These are phyloP conservation scores for Beauveria bassiana DNA, from an alignment of 2,329 filamentous ascomycete genomes.

Conservation along the genomic window DNA sequence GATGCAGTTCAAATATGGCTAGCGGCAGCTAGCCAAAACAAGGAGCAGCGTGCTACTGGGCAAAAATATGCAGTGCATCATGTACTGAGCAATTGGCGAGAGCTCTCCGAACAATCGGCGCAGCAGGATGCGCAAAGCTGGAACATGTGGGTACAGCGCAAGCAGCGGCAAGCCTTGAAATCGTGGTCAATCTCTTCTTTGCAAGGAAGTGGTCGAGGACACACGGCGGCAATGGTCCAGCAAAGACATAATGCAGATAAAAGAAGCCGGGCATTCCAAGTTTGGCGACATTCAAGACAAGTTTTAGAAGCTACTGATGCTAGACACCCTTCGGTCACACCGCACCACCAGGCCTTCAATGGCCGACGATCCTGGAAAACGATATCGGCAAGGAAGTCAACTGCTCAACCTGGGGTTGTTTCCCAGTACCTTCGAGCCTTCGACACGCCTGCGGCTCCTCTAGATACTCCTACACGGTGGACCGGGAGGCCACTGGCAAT, in stretches of 20 bases:
- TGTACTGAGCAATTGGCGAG: constrained; percentile 19
- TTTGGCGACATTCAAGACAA: constrained; percentile 23
- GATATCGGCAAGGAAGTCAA: not conserved
- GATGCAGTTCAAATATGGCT: constrained; percentile 18
- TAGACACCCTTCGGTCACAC: constrained; percentile 4
- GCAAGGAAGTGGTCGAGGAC: constrained; percentile 29
- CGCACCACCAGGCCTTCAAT: not conserved
- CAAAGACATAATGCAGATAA: constrained; percentile 26
- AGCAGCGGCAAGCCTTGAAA: constrained; percentile 27
- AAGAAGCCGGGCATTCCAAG: constrained; percentile 22
- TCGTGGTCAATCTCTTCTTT: constrained; percentile 30
- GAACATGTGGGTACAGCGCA: constrained; percentile 24
- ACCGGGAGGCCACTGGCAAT: constrained; percentile 33
- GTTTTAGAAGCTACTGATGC: not conserved
- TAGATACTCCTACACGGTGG: constrained; percentile 40
- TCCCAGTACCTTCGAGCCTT: not conserved
- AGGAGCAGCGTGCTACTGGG: not conserved
- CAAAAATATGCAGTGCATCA: not conserved
- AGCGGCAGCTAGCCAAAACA: constrained; percentile 14
- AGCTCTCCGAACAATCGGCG: constrained; percentile 17
- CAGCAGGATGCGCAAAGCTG: constrained; percentile 21
- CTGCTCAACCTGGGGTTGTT: not conserved
- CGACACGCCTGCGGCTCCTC: constrained; percentile 17
- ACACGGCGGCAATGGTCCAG: constrained; percentile 26
- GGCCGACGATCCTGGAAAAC: constrained; percentile 21